These are phyloP conservation scores for Aspergillus unguis DNA, from an alignment of 2,329 filamentous ascomycete genomes.

Conservation along the genomic window DNA sequence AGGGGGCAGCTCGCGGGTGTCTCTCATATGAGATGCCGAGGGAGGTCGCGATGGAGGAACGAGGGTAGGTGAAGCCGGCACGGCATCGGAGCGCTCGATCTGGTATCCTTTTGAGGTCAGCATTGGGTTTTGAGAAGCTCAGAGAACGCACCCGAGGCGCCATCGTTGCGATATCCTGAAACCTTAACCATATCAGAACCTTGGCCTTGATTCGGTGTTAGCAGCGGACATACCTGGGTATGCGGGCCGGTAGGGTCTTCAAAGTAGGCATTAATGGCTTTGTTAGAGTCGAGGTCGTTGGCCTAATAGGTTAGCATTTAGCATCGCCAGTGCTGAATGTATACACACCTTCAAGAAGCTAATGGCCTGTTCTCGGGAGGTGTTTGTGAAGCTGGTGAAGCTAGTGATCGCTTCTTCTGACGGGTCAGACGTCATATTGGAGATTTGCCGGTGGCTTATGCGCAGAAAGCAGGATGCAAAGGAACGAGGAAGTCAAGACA, in stretches of 20 bases:
- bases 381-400: slow-evolving; percentile 42
- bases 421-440: slow-evolving; percentile 37
- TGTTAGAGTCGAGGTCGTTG: slow-evolving; percentile 43
- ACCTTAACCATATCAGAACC: slow-evolving; percentile 19
- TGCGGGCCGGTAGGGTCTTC: slow-evolving; percentile 41
- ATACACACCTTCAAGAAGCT: slow-evolving; percentile 39
- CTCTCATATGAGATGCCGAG: slow-evolving; percentile 40
- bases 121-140: not conserved
- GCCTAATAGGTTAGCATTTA: slow-evolving; percentile 33
- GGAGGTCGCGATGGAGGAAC: slow-evolving; percentile 48
- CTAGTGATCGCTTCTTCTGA: slow-evolving; percentile 40
- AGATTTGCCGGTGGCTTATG: not conserved
- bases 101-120: slow-evolving; percentile 32
- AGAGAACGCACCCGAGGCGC: slow-evolving; percentile 25
- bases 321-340: not conserved
- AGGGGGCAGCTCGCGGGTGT: slow-evolving; percentile 24
- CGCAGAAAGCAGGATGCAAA: not conserved
- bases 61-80: slow-evolving; percentile 31
- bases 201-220: slow-evolving; percentile 3
- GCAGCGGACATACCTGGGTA: slow-evolving; percentile 25
- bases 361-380: slow-evolving; percentile 39
- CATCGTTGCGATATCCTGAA: slow-evolving; percentile 23
- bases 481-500: not conserved
- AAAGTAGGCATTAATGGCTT: slow-evolving; percentile 48
- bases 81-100: slow-evolving; percentile 36